phyloP scores from a whole-genome alignment of 2,329 filamentous ascomycete genomes.

The Blastomyces percursus region DNA sequence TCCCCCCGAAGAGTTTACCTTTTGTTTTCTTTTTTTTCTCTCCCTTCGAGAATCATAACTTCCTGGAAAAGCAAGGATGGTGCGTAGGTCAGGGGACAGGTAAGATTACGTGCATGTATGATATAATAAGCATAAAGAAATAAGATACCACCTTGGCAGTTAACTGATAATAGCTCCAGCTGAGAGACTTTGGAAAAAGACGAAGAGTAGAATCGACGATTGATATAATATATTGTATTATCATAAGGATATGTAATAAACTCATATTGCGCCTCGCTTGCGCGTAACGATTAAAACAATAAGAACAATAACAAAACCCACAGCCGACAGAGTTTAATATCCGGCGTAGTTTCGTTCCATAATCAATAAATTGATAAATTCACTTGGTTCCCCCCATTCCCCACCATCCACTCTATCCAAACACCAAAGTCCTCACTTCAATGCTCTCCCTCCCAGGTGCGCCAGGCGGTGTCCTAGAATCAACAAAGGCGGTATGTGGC shows the following conservation, averaged over 20 bases:
- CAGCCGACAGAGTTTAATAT: no score
- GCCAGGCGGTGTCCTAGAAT: slow-evolving; percentile 58
- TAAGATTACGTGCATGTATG: neutral
- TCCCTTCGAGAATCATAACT: neutral
- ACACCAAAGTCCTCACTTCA: slow-evolving; percentile 76
- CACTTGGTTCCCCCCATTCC: neutral
- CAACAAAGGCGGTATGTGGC: slow-evolving; percentile 69
- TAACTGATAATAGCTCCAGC: no score
- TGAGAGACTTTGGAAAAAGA: no score
- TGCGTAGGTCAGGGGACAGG: neutral
- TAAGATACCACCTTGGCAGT: no score
- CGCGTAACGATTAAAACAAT: no score
- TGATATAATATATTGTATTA: no score
- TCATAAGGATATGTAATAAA: no score
- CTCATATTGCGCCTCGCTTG: no score
- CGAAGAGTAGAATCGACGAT: no score
- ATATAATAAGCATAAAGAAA: no score
- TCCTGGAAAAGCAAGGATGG: neutral
- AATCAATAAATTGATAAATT: neutral
- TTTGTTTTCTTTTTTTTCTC: neutral
- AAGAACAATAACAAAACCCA: no score
- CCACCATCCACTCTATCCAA: slow-evolving; percentile 41
- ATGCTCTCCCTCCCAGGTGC: slow-evolving; percentile 74
- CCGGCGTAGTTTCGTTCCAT: no score
- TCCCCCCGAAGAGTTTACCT: neutral